These are phyloP conservation scores for Populus hybrid DNA, from an alignment of 441 rosid genomes.

Conservation along the genomic window DNA sequence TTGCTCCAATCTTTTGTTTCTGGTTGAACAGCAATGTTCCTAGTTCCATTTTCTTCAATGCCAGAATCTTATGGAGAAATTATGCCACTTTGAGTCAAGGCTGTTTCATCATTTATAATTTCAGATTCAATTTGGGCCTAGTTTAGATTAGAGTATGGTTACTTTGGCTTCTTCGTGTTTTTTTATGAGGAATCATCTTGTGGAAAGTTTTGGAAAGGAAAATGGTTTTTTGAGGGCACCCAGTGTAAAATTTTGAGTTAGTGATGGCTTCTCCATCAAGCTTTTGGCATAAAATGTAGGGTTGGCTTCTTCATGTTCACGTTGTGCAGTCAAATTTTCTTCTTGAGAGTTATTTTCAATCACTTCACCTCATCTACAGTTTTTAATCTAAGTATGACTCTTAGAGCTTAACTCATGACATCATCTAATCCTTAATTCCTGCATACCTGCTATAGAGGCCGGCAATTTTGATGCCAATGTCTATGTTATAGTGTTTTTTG, in stretches of 20 bases:
- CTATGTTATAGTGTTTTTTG: background rate
- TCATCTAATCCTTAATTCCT: background rate
- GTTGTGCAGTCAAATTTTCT: background rate
- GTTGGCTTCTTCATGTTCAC: background rate
- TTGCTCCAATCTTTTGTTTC: background rate
- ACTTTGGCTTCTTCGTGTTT: background rate
- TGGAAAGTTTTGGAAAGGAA: background rate
- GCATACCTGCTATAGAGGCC: background rate
- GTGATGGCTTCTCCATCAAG: background rate
- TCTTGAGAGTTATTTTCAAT: background rate
- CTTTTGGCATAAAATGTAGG: background rate
- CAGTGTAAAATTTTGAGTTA: background rate
- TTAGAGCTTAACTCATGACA: background rate
- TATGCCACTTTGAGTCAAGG: background rate
- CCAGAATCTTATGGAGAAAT: constrained; percentile 1
- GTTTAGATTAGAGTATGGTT: background rate
- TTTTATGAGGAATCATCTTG: background rate
- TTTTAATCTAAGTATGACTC: background rate
- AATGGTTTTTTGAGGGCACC: background rate
- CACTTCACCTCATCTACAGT: background rate
- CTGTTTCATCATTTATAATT: background rate
- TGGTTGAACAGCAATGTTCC: background rate
- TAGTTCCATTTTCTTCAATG: background rate
- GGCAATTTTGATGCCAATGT: background rate
- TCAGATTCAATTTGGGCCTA: background rate